Base-by-base conservation (phyloP, 169 alveolate species). In the Eimeria falciformis region DNA sequence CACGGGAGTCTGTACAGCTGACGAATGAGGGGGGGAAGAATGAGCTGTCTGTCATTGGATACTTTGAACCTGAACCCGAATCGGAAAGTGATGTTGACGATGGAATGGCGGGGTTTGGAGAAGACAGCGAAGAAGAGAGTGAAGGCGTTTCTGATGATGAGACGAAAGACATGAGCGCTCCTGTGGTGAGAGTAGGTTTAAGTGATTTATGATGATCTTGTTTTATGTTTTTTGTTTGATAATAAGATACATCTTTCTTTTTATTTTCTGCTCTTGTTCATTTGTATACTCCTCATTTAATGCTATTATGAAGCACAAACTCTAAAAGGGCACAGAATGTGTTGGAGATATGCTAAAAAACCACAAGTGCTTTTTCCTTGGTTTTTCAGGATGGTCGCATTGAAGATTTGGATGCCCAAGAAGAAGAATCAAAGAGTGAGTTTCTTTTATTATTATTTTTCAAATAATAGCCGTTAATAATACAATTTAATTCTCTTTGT, bases 11-110 rank as follows among this genome's bases (percentile, higher is more conserved):
- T 71, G 91, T 97, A 40, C 94, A 96, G 84, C 84, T 97, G 45
- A 93, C 96, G 62, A 93, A 97, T 0, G 96, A 96, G 94, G 98
- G 98, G 7, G 98, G 97, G 55, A 94, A 93, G 91, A 96, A 96
- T 94, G 98, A 97, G 87, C 98, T 97, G 3, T 9, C 46, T 5
- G 40, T 97, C 55, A 95, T 96, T 53, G 98, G 98, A 12, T 97
- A 96, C 90, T 97, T 96, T 92, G 98, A 97, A 91, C 98, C 98
- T 12, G 98, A 96, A 21, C 69, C 95, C 68, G 97, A 95, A 0
- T 92, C 88, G 0, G 90, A 82, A 18, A 37, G 33, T 1, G 94
- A 93, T 0, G 96, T 93, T 0, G 97, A 95, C 0, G 95, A 93
- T 0, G 96, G 83, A 0, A 94, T 91, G 0, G 96, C 88, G 0